A percentile compares a stretch with the other conserved stretches of the same genome.
Evolutionary conservation across 1,284 basidiomycete species (phyloP).

Genomic region (Cerrena zonata): DNA sequence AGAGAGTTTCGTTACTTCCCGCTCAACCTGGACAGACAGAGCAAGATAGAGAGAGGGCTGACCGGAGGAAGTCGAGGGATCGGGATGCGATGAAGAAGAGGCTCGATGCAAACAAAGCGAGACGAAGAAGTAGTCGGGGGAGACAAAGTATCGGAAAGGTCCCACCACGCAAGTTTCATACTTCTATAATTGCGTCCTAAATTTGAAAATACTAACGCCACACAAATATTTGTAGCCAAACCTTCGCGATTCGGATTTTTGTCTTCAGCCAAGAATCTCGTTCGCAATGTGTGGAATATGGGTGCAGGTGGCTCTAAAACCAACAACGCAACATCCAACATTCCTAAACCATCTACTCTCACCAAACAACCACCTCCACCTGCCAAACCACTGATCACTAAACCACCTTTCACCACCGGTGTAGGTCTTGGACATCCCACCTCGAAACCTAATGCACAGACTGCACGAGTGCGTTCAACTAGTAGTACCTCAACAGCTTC

Average conservation of each 20-base stretch:
- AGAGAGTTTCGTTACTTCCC: slow-evolving; percentile 30
- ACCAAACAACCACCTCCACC: slow-evolving; percentile 5
- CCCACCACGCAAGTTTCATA: slow-evolving; percentile 22
- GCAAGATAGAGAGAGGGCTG: slow-evolving; percentile 24
- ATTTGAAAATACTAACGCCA: no score
- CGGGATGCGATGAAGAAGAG: slow-evolving; percentile 33
- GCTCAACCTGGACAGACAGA: slow-evolving; percentile 20
- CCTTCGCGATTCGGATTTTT: slow-evolving; percentile 33
- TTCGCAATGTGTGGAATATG: slow-evolving; percentile 34
- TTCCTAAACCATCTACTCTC: slow-evolving; percentile 18
- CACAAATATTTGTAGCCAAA: no score
- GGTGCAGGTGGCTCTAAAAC: slow-evolving; percentile 18
- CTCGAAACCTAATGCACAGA: not conserved
- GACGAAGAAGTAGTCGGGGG: slow-evolving; percentile 59
- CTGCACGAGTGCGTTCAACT: not conserved
- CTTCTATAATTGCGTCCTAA: no score
- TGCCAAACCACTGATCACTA: not conserved
- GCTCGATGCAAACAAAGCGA: slow-evolving; percentile 56
- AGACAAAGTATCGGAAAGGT: slow-evolving; percentile 23
- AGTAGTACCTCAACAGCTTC: slow-evolving; percentile 2
- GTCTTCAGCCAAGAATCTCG: slow-evolving; percentile 36
- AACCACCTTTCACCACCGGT: not conserved
- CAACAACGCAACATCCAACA: slow-evolving; percentile 15
- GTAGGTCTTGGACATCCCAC: slow-evolving; percentile 5
- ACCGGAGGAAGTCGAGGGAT: slow-evolving; percentile 25